phyloP scores from a whole-genome alignment of 345 rosid species.

The Gossypium mustelinum region DNA sequence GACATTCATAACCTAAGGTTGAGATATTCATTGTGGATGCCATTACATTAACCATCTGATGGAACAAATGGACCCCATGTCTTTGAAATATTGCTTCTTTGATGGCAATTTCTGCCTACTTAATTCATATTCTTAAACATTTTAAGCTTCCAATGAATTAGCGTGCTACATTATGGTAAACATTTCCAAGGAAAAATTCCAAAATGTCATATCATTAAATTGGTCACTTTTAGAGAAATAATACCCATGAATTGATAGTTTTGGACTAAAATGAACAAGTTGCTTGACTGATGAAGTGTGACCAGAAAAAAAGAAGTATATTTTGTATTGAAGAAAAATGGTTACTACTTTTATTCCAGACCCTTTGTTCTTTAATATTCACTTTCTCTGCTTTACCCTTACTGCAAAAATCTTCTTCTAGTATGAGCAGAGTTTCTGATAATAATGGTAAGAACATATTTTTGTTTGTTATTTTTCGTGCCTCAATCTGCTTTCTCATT shows the following conservation, averaged over 20 bases:
- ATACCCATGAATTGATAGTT: too few species aligned
- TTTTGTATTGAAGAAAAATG: too few species aligned
- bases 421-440: not conserved
- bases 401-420: not conserved
- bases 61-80: not conserved
- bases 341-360: too few species aligned
- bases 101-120: too few species aligned
- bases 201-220: too few species aligned
- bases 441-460: not conserved
- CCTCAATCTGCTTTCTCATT: not conserved
- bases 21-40: not conserved
- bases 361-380: too few species aligned
- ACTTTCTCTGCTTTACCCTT: not conserved
- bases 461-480: not conserved
- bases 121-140: not conserved
- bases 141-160: not conserved
- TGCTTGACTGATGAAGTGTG: not conserved
- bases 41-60: not conserved
- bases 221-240: too few species aligned
- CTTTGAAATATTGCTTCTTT: not conserved
- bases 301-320: too few species aligned
- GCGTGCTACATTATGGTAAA: too few species aligned
- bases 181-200: too few species aligned
- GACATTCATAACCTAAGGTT: not conserved
- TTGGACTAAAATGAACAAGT: not conserved